A percentile compares a stretch with the other conserved stretches of the same genome.
phyloP scores from a whole-genome alignment of 192 early-diverging fungal genomes.

The Gamsiella multidivaricata region DNA sequence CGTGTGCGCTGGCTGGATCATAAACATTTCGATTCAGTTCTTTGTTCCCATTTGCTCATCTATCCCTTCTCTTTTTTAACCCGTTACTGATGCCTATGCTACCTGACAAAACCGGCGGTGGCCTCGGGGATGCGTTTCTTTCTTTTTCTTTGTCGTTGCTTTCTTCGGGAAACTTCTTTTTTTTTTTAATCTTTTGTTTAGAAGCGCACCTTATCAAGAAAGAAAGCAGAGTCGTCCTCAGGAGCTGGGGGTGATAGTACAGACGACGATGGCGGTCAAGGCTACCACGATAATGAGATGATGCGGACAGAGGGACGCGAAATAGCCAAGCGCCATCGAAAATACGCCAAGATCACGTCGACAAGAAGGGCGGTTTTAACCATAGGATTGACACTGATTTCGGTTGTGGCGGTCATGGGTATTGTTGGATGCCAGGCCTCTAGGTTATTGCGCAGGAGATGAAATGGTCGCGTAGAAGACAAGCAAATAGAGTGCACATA shows the following conservation, averaged over 20 bases:
- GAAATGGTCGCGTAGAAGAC: too few relatives aligned
- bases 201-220: conserved; percentile 29
- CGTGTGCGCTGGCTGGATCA: too few relatives aligned
- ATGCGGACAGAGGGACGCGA: conserved; percentile 20
- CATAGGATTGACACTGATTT: conserved; percentile 39
- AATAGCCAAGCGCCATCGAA: conserved; percentile 12
- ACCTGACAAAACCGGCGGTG: too few relatives aligned
- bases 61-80: too few relatives aligned
- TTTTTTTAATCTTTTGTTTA: conserved; percentile 12
- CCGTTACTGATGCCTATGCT: too few relatives aligned
- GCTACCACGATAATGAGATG: conserved; percentile 47
- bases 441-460: conserved; percentile 51
- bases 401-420: conserved; percentile 43
- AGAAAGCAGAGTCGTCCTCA: neutral
- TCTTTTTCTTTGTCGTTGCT: neutral
- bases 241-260: conserved; percentile 21
- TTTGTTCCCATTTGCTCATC: conserved; percentile 1
- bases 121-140: too few relatives aligned
- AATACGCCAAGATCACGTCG: conserved; percentile 50
- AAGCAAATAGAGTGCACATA: conserved; percentile 14
- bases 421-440: conserved; percentile 51
- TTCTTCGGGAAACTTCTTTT: neutral
- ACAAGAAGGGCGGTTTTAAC: conserved; percentile 43
- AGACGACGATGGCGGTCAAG: conserved; percentile 31
- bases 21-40: too few relatives aligned